These are phyloP conservation scores for Colletotrichum sp. DNA, from an alignment of 2,329 filamentous ascomycete genomes.

Conservation along the genomic window DNA sequence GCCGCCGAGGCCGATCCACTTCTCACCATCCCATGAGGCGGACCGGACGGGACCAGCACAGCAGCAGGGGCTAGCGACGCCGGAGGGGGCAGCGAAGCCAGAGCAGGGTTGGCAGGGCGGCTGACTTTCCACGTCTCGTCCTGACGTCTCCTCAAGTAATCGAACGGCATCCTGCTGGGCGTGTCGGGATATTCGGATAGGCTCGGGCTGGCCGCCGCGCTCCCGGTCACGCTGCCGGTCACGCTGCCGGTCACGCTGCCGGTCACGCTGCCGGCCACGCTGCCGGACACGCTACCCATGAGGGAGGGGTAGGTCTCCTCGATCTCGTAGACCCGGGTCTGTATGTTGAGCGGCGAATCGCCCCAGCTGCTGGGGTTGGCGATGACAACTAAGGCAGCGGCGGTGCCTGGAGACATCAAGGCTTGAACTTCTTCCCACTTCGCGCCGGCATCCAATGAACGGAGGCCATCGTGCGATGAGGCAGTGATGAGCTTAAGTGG, in stretches of 20 bases:
- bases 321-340: neutral
- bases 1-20: too few relatives aligned
- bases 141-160: neutral
- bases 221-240: neutral
- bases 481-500: neutral
- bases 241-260: neutral
- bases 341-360: neutral
- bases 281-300: neutral
- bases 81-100: too few relatives aligned
- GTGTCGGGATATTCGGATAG: neutral
- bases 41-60: too few relatives aligned
- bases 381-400: neutral
- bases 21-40: too few relatives aligned
- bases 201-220: neutral
- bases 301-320: neutral
- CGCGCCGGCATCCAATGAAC: neutral
- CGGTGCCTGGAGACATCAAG: neutral
- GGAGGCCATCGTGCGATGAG: neutral
- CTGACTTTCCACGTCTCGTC: too few relatives aligned
- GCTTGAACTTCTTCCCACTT: neutral
- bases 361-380: neutral
- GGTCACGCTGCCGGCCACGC: neutral
- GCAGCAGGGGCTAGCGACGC: too few relatives aligned
- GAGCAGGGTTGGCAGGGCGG: too few relatives aligned
- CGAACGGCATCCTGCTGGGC: neutral